Evolutionary conservation across 257 asterid genomes (phyloP).

Genomic region (Ballota nigra): DNA sequence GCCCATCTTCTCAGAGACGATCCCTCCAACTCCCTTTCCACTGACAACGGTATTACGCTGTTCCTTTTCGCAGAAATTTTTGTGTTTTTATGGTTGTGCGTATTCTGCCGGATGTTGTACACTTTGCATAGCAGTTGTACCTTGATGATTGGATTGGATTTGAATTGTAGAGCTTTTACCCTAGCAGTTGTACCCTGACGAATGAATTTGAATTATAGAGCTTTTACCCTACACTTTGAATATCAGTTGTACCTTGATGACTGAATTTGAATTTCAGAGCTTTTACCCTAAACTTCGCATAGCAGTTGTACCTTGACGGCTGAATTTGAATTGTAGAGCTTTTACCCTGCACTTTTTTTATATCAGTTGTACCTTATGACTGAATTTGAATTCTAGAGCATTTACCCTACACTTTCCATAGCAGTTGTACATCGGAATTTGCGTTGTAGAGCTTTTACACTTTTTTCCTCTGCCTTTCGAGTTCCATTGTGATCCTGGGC

Average conservation of each 20-base stretch:
- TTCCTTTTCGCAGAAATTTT: neutral
- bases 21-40: conserved; percentile 21
- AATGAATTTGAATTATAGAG: neutral
- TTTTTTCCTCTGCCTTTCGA: neutral
- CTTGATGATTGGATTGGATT: neutral
- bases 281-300: conserved; percentile 6
- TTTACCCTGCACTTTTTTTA: neutral
- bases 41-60: conserved; percentile 20
- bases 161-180: neutral
- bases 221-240: conserved; percentile 9
- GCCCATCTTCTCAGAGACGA: conserved; percentile 55
- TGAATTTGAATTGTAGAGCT: neutral
- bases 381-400: neutral
- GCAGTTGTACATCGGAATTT: neutral
- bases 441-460: neutral
- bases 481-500: neutral
- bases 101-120: conserved; percentile 1
- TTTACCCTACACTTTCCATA: neutral
- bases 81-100: neutral
- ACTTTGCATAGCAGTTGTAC: conserved; percentile 1
- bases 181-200: neutral
- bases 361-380: neutral
- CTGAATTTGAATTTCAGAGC: neutral
- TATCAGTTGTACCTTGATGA: neutral
- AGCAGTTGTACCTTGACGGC: neutral